These are phyloP conservation scores for Chalciporus chontae DNA, from an alignment of 768 basidiomycete genomes.

Conservation along the genomic window DNA sequence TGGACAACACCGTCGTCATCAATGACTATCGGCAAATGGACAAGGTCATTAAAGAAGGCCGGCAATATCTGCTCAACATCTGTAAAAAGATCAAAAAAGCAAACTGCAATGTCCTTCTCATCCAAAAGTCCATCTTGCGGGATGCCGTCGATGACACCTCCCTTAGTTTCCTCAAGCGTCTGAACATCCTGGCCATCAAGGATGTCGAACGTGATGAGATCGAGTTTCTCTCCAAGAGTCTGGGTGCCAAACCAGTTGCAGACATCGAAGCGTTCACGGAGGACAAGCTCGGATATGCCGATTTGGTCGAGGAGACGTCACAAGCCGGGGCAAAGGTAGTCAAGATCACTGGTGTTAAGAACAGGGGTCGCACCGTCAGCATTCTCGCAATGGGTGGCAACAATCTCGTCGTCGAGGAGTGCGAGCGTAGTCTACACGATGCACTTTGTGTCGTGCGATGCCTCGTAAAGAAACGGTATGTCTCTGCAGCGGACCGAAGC, in stretches of 20 bases:
- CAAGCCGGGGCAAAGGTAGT: slow-evolving; percentile 87
- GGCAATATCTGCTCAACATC: slow-evolving; percentile 94
- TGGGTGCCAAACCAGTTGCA: slow-evolving; percentile 93
- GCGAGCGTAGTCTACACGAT: slow-evolving; percentile 95
- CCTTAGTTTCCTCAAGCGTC: slow-evolving; percentile 93
- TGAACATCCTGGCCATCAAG: slow-evolving; percentile 95
- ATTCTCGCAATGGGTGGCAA: slow-evolving; percentile 95
- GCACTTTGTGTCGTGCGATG: slow-evolving; percentile 98
- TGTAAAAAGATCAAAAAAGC: slow-evolving; percentile 99
- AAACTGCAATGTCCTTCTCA: slow-evolving; percentile 98
- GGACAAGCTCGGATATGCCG: slow-evolving; percentile 96
- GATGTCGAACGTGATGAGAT: slow-evolving; percentile 99
- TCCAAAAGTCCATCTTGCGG: slow-evolving; percentile 98
- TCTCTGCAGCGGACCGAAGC: background rate
- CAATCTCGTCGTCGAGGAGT: slow-evolving; percentile 91
- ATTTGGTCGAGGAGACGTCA: slow-evolving; percentile 87
- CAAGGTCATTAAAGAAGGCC: slow-evolving; percentile 98
- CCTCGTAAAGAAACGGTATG: slow-evolving; percentile 95
- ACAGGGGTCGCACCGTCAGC: slow-evolving; percentile 90
- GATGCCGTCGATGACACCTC: slow-evolving; percentile 99
- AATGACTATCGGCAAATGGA: slow-evolving; percentile 99
- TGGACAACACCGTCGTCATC: slow-evolving; percentile 99
- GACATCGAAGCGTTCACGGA: slow-evolving; percentile 98
- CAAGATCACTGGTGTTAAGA: slow-evolving; percentile 91
- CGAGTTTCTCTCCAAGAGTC: slow-evolving; percentile 90